These are phyloP conservation scores for Turritis glabra DNA, from an alignment of 345 rosid genomes.

Conservation along the genomic window DNA sequence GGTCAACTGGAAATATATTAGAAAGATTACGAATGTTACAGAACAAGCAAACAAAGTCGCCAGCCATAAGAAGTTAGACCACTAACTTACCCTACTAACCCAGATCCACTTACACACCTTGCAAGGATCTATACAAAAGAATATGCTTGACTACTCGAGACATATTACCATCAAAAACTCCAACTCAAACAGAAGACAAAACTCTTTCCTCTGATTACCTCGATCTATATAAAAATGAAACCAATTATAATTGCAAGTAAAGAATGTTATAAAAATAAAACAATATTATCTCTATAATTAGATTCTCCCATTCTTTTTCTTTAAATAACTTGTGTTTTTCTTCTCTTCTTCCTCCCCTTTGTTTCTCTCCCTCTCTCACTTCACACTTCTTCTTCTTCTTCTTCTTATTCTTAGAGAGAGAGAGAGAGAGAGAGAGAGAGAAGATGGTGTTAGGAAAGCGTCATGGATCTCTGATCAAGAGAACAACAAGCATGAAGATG, in stretches of 20 bases:
- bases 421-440: background rate
- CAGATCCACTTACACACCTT: too few species aligned
- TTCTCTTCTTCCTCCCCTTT: constrained; percentile 19
- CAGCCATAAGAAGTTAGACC: too few species aligned
- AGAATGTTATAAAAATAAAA: constrained; percentile 20
- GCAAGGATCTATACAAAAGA: too few species aligned
- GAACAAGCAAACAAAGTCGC: too few species aligned
- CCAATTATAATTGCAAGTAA: background rate
- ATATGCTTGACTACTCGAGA: too few species aligned
- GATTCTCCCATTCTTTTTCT: constrained; percentile 6
- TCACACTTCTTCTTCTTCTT: constrained; percentile 11
- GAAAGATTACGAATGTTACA: too few species aligned
- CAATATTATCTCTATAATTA: constrained; percentile 29
- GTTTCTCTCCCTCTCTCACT: constrained; percentile 29
- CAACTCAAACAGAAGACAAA: too few species aligned
- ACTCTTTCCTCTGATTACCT: too few species aligned
- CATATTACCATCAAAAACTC: too few species aligned
- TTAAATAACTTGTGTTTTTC: constrained; percentile 28
- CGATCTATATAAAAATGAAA: background rate
- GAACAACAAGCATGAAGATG: constrained; percentile 75
- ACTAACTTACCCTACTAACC: too few species aligned
- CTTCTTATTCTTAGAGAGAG: background rate
- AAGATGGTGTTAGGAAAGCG: constrained; percentile 70
- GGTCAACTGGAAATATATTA: too few species aligned
- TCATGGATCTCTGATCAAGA: constrained; percentile 59